phyloP scores from a whole-genome alignment of 1,284 basidiomycete genomes.

The Irpex rosettiformis region DNA sequence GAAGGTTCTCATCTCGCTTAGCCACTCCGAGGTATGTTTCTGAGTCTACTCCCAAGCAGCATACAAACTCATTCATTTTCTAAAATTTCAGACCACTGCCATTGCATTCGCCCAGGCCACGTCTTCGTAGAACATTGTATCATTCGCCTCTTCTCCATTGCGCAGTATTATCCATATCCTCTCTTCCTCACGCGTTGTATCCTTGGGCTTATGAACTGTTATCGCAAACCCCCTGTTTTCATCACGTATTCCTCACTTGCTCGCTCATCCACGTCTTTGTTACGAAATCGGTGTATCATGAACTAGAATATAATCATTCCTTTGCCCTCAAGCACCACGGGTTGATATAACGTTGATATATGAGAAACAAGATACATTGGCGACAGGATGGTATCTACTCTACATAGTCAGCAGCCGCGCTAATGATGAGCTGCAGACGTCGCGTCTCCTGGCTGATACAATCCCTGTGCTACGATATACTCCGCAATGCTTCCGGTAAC shows the following conservation, averaged over 20 bases:
- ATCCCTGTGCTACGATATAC: conserved; percentile 45
- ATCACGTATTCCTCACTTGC: conserved; percentile 11
- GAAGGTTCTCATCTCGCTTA: conserved; percentile 81
- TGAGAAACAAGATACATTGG: too few relatives aligned
- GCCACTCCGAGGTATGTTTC: conserved; percentile 80
- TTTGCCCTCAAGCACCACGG: not conserved
- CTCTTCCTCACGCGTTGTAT: not conserved
- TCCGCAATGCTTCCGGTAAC: conserved; percentile 39
- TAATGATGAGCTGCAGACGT: too few relatives aligned
- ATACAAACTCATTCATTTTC: conserved; percentile 19
- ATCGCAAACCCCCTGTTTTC: conserved; percentile 3
- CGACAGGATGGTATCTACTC: too few relatives aligned
- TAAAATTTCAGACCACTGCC: conserved; percentile 65
- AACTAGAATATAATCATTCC: conserved; percentile 18
- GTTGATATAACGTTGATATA: too few relatives aligned
- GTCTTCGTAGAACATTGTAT: conserved; percentile 25
- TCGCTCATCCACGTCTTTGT: conserved; percentile 2
- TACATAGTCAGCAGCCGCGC: too few relatives aligned
- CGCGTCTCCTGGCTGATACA: conserved; percentile 38
- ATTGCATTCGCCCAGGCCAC: conserved; percentile 79
- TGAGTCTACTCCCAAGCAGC: conserved; percentile 2
- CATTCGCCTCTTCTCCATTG: not conserved
- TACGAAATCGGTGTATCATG: conserved; percentile 11
- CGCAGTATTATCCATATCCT: too few relatives aligned
- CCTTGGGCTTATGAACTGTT: conserved; percentile 9